Conservation (phyloP, 2,329 filamentous ascomycete species). For the Trichoderma lentiforme region DNA sequence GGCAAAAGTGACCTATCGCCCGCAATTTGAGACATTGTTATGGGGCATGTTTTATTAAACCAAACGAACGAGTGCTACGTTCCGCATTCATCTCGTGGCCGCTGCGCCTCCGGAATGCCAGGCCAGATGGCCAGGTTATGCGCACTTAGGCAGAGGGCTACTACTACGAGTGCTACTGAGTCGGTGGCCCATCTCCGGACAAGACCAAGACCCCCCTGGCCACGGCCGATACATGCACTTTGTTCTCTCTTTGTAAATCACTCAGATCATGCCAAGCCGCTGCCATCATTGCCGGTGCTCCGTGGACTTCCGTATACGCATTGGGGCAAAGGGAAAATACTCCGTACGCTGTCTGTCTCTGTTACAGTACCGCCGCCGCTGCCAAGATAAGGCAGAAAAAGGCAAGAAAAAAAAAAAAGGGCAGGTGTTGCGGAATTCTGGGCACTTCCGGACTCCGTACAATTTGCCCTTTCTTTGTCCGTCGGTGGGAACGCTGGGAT, state of each 20-base stretch:
- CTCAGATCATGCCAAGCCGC: constrained; percentile 3
- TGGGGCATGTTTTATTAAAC: constrained; percentile 17
- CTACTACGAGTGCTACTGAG: not conserved
- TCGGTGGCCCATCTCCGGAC: not conserved
- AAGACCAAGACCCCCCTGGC: not conserved
- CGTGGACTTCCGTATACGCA: not conserved
- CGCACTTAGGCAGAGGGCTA: not conserved
- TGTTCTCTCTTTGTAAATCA: not conserved
- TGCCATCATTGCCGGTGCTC: not conserved
- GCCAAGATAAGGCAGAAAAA: not conserved
- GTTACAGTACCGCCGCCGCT: not conserved
- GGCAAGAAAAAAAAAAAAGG: not conserved
- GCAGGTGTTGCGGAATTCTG: not conserved
- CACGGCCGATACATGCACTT: not conserved
- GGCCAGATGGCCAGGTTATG: not conserved
- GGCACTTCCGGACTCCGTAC: not conserved
- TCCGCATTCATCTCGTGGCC: constrained; percentile 10
- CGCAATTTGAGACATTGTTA: constrained; percentile 16
- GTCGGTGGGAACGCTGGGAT: not conserved
- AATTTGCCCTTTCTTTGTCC: not conserved
- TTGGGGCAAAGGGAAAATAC: not conserved
- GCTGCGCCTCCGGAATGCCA: constrained; percentile 12
- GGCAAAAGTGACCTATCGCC: constrained; percentile 18
- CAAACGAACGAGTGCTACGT: constrained; percentile 8
- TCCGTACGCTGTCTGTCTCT: not conserved